These are phyloP conservation scores for Tulasnella sp. DNA, from an alignment of 768 basidiomycete genomes.

Conservation along the genomic window DNA sequence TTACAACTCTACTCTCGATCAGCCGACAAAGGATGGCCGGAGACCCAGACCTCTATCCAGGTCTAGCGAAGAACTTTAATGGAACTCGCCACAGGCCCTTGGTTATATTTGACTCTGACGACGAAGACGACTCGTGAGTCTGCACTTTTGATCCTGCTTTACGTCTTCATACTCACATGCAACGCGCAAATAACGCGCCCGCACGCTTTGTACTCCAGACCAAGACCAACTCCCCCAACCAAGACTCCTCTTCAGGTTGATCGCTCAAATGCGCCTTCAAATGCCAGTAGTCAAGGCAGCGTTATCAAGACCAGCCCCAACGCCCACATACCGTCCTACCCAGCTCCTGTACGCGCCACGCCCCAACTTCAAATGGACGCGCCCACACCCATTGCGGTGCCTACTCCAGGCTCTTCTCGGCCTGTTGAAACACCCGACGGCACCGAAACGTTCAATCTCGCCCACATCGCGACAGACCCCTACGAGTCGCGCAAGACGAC, in stretches of 20 bases:
- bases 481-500: slow-evolving; percentile 23
- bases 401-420: neutral
- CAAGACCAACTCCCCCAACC: neutral
- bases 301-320: neutral
- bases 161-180: neutral
- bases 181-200: neutral
- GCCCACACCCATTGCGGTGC: neutral
- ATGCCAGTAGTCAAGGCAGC: neutral
- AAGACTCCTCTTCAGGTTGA: neutral
- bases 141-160: neutral
- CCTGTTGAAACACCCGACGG: neutral
- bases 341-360: neutral
- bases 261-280: neutral
- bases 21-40: neutral
- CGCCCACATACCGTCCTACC: slow-evolving; percentile 1
- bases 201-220: neutral
- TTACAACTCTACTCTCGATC: neutral
- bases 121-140: slow-evolving; percentile 1
- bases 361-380: neutral
- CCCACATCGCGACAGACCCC: slow-evolving; percentile 1
- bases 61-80: neutral
- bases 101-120: neutral
- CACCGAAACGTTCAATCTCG: neutral
- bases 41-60: neutral
- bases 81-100: neutral